These are phyloP conservation scores for Saturnispora gosingensis DNA, from an alignment of 805 yeast species.

Conservation along the genomic window DNA sequence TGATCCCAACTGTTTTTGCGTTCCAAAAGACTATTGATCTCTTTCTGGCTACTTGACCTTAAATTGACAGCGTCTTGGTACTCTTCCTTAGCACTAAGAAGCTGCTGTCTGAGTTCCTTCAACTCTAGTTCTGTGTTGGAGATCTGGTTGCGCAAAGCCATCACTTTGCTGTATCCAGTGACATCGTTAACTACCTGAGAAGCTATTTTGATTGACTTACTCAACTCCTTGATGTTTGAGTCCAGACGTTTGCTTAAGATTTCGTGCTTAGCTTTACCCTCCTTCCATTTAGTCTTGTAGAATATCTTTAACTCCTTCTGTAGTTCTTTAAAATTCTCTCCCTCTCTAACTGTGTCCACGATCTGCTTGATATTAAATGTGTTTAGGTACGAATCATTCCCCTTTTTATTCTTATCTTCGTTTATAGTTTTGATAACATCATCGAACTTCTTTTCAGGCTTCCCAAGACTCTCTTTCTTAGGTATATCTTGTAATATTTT, in stretches of 20 bases:
- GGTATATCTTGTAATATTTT: constrained; percentile 10
- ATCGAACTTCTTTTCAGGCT: background rate
- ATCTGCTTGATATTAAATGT: constrained; percentile 14
- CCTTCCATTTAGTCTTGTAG: constrained; percentile 18
- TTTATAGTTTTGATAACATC: background rate
- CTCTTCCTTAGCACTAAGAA: constrained; percentile 37
- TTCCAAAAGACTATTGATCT: constrained; percentile 79
- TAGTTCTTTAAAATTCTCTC: constrained; percentile 27
- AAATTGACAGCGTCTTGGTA: constrained; percentile 54
- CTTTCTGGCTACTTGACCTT: constrained; percentile 66
- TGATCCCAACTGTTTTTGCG: constrained; percentile 78
- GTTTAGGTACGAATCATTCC: background rate
- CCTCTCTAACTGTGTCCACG: constrained; percentile 22
- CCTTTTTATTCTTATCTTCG: constrained; percentile 2
- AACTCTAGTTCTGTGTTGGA: constrained; percentile 45
- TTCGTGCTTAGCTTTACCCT: constrained; percentile 24
- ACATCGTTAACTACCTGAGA: constrained; percentile 73
- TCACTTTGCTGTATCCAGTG: constrained; percentile 84
- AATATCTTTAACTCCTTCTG: constrained; percentile 25
- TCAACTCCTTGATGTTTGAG: constrained; percentile 44
- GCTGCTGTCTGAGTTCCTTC: constrained; percentile 36
- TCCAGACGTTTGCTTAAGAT: constrained; percentile 36
- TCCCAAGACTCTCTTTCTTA: background rate
- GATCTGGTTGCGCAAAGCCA: constrained; percentile 55
- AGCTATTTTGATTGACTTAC: constrained; percentile 48